phyloP scores from a whole-genome alignment of 177 flowering plant genomes.

The Vitis hybrid region DNA sequence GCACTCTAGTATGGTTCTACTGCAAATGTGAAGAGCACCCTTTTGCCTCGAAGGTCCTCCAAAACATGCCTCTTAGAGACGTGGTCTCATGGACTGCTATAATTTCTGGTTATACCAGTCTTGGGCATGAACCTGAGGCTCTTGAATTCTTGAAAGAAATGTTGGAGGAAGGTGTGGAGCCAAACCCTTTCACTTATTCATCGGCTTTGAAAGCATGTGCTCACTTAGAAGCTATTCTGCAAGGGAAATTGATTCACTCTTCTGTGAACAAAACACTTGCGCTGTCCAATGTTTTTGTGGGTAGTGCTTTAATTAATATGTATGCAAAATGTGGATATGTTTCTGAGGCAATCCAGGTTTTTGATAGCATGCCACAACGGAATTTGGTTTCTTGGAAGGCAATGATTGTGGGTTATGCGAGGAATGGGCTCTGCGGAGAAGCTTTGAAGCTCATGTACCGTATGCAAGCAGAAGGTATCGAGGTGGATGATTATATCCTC shows the following conservation, averaged over 20 bases:
- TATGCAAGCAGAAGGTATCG: slow-evolving; percentile 74
- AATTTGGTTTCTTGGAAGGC: slow-evolving; percentile 79
- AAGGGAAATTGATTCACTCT: slow-evolving; percentile 71
- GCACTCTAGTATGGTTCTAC: slow-evolving; percentile 89
- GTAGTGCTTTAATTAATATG: slow-evolving; percentile 76
- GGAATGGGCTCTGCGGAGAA: slow-evolving; percentile 64
- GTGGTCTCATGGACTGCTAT: slow-evolving; percentile 92
- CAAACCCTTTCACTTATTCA: slow-evolving; percentile 81
- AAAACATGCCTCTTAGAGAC: slow-evolving; percentile 67
- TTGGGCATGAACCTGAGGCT: slow-evolving; percentile 71
- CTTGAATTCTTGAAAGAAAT: slow-evolving; percentile 67
- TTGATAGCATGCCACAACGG: slow-evolving; percentile 67
- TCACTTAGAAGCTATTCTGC: slow-evolving; percentile 44
- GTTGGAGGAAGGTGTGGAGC: slow-evolving; percentile 79
- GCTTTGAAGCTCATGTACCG: slow-evolving; percentile 78
- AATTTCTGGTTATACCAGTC: slow-evolving; percentile 67
- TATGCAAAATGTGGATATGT: slow-evolving; percentile 78
- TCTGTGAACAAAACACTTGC: slow-evolving; percentile 56
- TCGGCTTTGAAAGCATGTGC: slow-evolving; percentile 88
- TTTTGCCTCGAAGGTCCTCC: slow-evolving; percentile 57
- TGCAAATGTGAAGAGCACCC: slow-evolving; percentile 57
- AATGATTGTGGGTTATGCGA: slow-evolving; percentile 75
- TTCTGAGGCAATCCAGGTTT: slow-evolving; percentile 66
- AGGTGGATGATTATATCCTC: slow-evolving; percentile 64
- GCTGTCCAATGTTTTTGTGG: slow-evolving; percentile 70